Evolutionary conservation across 2,329 filamentous ascomycete genomes (phyloP).

Genomic region (Sporothrix inflata): DNA sequence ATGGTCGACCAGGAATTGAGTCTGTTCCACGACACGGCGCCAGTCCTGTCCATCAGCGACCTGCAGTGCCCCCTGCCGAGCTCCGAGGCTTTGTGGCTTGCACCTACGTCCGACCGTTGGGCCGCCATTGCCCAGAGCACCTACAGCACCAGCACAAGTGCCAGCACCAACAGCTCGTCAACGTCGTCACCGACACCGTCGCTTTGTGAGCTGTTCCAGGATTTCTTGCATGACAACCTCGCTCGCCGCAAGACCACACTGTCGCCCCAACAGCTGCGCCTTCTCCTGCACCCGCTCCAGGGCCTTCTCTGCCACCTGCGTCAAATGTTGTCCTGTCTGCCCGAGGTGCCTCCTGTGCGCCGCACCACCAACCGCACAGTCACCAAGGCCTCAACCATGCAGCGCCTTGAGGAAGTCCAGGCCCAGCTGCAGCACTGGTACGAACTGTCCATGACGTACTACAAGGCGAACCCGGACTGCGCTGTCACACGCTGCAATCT

Average conservation of each 20-base stretch:
- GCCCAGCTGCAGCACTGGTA: conserved; percentile 68
- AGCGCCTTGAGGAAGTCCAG: conserved; percentile 66
- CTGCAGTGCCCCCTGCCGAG: conserved; percentile 66
- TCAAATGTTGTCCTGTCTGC: conserved; percentile 68
- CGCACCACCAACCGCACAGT: conserved; percentile 50
- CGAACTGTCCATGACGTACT: conserved; percentile 61
- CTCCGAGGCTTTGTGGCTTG: conserved; percentile 65
- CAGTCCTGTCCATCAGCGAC: conserved; percentile 67
- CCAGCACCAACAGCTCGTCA: conserved; percentile 39
- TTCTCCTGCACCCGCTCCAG: conserved; percentile 70
- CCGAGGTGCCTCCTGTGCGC: conserved; percentile 53
- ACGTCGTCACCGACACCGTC: conserved; percentile 56
- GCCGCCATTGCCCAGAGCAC: conserved; percentile 60
- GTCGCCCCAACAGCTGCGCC: conserved; percentile 62
- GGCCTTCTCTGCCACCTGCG: conserved; percentile 65
- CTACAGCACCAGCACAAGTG: conserved; percentile 50
- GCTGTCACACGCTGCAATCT: conserved; percentile 66
- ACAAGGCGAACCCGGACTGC: conserved; percentile 60
- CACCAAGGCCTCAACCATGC: conserved; percentile 62
- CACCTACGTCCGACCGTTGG: conserved; percentile 63
- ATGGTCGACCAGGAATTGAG: conserved; percentile 74
- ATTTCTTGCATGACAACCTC: conserved; percentile 68
- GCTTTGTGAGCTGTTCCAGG: conserved; percentile 67
- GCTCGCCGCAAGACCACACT: conserved; percentile 49
- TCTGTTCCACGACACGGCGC: conserved; percentile 65